phyloP scores from a whole-genome alignment of 306 rosid species.

The Trifolium subterraneum region DNA sequence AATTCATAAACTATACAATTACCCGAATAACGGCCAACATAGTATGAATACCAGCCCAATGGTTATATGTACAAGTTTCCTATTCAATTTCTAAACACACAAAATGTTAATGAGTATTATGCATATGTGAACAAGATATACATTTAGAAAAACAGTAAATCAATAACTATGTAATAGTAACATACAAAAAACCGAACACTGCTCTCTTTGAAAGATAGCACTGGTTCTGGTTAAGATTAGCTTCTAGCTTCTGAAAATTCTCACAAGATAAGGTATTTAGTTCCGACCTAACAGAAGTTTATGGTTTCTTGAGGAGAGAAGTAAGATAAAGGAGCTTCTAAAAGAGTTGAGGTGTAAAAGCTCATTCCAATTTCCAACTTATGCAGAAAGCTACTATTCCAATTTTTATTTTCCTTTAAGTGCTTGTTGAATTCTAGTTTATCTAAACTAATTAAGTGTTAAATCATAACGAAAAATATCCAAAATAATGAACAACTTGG shows the following conservation, averaged over 20 bases:
- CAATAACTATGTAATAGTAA: not conserved
- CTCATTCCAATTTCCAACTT: not conserved
- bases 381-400: not conserved
- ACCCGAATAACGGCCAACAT: constrained; percentile 98
- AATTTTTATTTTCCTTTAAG: not conserved
- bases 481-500: not conserved
- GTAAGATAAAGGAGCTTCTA: not conserved
- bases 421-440: not conserved
- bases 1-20: constrained; percentile 37
- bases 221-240: not conserved
- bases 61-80: constrained; percentile 93
- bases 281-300: too few relatives aligned
- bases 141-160: constrained; percentile 8
- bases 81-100: constrained; percentile 73
- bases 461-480: constrained; percentile 10
- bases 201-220: not conserved
- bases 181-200: not conserved
- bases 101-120: constrained; percentile 31
- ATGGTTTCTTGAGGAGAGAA: not conserved
- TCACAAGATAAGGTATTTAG: not conserved
- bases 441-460: not conserved
- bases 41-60: constrained; percentile 85
- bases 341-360: not conserved
- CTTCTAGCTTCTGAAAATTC: not conserved
- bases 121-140: not conserved